Base-by-base conservation (phyloP, 2,329 filamentous ascomycete genomes). In the Ophiocordyceps sinensis region DNA sequence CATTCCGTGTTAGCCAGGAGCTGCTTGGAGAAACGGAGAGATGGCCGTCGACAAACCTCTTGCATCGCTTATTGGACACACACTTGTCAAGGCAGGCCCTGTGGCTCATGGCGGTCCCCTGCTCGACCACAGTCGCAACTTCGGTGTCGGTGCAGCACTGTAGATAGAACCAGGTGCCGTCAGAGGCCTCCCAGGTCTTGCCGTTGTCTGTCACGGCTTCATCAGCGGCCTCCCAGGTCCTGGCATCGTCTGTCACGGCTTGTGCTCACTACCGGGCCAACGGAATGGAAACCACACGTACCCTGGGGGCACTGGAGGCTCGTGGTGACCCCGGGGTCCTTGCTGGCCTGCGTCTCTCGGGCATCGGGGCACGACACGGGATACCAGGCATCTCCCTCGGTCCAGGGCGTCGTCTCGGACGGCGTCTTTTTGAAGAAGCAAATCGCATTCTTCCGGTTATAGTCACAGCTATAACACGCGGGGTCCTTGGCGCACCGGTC, bases 101-200 rank as follows among this genome's bases (percentile, higher is more conserved):
- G 36, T 47, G 41, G 34, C 34, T 41, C 4, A 38, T 39, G 4
- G 40, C 42, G 4, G 32, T 31, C 38, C 31, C 38, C 28, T 41
- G 36, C 11, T 40, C 44, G n/a, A 44, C 34, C 23, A 44, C 21
- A 5, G 39, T 41, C 1, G 47, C 45, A 4, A 35, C 41, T 14
- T 39, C 31, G 8, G 47, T 41, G 17, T 48, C 43, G 10, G 43
- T 39, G 41, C 45, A 45, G 37, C 44, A 47, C 30, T 47, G 45
- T 9, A 43, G 34, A 23, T 47, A 47, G 39, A 44, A 47, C 45
- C 44, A 47, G n/a, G 45, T 47, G 40, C 45, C 45, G 30, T 47
- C 44, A 12, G 42, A 42, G 5, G 44, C 45, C 37, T 47, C 42
- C 26, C 39, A 47, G 36, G 45, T 44, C 42, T 44, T 45, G 28